Base-by-base conservation (phyloP, 2,329 filamentous ascomycete genomes). In the Xylaria sp. region DNA sequence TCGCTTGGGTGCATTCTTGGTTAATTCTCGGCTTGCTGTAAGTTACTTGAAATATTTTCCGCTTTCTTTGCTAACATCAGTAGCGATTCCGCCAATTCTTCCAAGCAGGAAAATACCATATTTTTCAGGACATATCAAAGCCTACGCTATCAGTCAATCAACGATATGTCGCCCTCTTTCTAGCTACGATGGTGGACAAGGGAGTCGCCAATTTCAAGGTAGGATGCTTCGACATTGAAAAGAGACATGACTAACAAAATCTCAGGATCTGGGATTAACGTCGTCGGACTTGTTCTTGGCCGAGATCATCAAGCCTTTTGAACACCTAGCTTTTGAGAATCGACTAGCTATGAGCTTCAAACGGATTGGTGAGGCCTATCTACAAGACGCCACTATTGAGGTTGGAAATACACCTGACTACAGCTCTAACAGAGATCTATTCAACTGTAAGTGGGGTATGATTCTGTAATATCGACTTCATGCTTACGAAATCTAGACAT, bases 261-360 rank as follows among this genome's bases (percentile, higher is more conserved):
- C 7, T 38, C 33, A 81, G 74, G 81, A 85, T 46, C 73, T 84
- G 2, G 82, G 80, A 1, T 79, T 81, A n/a, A 83, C 81, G 9
- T 74, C 85, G 10, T 77, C 84, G 4, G 83, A 86, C 48, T 76
- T 88, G n/a, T 89, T 88, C 84, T 72, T 86, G 49, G 73, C 84
- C 23, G 81, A 83, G 7, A 78, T 89, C 54, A 81, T 84, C 49
- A 87, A 87, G 72, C 87, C 88, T 4, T 78, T 73, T 3, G 74
- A 78, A 48, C 81, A 80, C 26, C 69, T 87, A 15, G 79, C 76
- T 5, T 86, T 86, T 70, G 86, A 88, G 73, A 82, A 83, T 67
- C 79, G 81, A 26, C 80, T 89, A 5, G 86, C 83, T 4, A 80
- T 83, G 63, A 78, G 83, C 33, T 76, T 89, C 57, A 79, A 81